phyloP scores from a whole-genome alignment of 169 alveolate genomes.

The Plasmodium knowlesi region DNA sequence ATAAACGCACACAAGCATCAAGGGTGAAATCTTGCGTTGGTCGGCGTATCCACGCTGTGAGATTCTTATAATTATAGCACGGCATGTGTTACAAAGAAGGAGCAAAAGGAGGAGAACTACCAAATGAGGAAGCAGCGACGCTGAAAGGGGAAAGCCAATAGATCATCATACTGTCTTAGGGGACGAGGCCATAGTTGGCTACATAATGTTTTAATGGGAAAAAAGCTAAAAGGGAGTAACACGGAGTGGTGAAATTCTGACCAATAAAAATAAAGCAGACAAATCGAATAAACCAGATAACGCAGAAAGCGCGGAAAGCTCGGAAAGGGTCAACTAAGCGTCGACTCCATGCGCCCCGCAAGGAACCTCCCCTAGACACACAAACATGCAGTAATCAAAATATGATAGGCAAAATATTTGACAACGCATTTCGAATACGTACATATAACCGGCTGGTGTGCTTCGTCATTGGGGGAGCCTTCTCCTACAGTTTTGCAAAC shows the following conservation, averaged over 20 bases:
- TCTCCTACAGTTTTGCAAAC: slow-evolving; percentile 79
- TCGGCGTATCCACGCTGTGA: neutral
- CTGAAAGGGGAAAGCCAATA: neutral
- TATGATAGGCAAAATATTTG: slow-evolving; percentile 73
- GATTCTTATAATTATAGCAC: neutral
- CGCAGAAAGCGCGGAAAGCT: neutral
- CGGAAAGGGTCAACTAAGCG: neutral
- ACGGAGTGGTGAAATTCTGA: neutral
- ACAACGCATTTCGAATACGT: slow-evolving; percentile 66
- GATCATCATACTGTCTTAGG: neutral
- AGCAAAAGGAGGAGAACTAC: neutral
- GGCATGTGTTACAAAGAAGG: neutral
- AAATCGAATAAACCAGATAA: neutral
- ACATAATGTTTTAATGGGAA: neutral
- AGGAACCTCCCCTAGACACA: neutral
- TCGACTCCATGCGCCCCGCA: neutral
- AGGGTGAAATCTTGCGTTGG: neutral
- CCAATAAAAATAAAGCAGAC: neutral
- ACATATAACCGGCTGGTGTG: slow-evolving; percentile 58
- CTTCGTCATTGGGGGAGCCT: slow-evolving; percentile 75
- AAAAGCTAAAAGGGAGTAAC: neutral
- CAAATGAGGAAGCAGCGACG: neutral
- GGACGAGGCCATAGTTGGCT: neutral
- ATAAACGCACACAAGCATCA: neutral
- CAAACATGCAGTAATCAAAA: neutral